phyloP scores from a whole-genome alignment of 148 eudicot species.

The Nyssa sinensis region DNA sequence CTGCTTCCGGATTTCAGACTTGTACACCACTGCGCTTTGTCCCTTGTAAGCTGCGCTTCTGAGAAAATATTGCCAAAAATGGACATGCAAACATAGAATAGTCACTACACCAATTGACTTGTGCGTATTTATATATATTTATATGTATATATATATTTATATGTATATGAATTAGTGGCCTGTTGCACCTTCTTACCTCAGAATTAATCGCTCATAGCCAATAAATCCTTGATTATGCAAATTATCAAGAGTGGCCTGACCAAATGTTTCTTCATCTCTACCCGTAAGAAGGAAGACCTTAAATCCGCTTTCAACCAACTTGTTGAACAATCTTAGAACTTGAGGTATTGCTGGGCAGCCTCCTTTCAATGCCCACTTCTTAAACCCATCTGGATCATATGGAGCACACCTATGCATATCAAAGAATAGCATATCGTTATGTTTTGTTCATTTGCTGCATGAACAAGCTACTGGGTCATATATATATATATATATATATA shows the following conservation, averaged over 20 bases:
- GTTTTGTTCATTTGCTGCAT: too few species aligned
- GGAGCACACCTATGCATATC: slow-evolving; percentile 64
- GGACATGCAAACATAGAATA: too few species aligned
- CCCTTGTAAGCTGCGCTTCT: slow-evolving; percentile 52
- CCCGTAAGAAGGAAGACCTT: slow-evolving; percentile 68
- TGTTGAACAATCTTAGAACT: slow-evolving; percentile 43
- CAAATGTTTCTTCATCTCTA: slow-evolving; percentile 58
- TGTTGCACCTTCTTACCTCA: too few species aligned
- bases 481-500: too few species aligned
- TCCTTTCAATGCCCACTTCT: slow-evolving; percentile 60
- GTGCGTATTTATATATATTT: too few species aligned
- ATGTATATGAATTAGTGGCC: too few species aligned
- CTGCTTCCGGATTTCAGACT: slow-evolving; percentile 53
- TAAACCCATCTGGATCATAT: slow-evolving; percentile 67
- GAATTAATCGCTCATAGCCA: slow-evolving; percentile 65
- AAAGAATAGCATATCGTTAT: too few species aligned
- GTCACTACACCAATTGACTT: too few species aligned
- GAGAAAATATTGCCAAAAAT: neutral
- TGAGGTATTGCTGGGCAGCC: slow-evolving; percentile 53
- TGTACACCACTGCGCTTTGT: slow-evolving; percentile 49
- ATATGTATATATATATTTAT: too few species aligned
- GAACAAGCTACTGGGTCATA: too few species aligned
- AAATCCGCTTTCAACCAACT: slow-evolving; percentile 48
- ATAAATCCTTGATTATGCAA: slow-evolving; percentile 51
- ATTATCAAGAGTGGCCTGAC: slow-evolving; percentile 52